These are phyloP conservation scores for Penicillium coffeae DNA, from an alignment of 495 filamentous ascomycete genomes.

Conservation along the genomic window DNA sequence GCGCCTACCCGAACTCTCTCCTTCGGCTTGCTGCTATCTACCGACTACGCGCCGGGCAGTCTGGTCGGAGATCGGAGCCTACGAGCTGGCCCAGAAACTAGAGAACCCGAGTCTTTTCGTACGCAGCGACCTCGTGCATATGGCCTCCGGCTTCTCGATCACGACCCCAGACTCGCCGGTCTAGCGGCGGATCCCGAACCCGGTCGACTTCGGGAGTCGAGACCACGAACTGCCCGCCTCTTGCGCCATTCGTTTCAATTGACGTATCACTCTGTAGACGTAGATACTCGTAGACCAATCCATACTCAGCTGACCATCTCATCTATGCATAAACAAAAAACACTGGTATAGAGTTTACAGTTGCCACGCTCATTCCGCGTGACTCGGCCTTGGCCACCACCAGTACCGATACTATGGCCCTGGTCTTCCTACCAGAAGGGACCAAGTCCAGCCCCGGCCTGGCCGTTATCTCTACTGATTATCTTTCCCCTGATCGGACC, in stretches of 20 bases:
- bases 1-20: neutral
- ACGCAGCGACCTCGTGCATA: neutral
- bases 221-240: conserved; percentile 3
- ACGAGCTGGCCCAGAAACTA: too few species aligned
- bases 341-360: neutral
- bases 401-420: conserved; percentile 2
- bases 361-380: conserved; percentile 15
- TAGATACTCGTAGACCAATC: neutral
- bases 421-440: neutral
- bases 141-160: neutral
- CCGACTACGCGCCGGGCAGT: too few species aligned
- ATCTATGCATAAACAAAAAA: neutral
- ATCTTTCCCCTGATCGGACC: conserved; percentile 8
- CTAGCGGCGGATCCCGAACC: conserved; percentile 30
- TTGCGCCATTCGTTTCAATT: conserved; percentile 24
- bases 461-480: conserved; percentile 4
- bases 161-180: conserved; percentile 24
- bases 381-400: conserved; percentile 11
- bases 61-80: too few species aligned
- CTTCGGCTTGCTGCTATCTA: too few species aligned
- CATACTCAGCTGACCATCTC: conserved; percentile 15
- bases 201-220: conserved; percentile 18
- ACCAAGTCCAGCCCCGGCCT: neutral
- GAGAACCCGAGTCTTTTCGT: neutral
- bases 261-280: conserved; percentile 13